phyloP scores from a whole-genome alignment of 139 green algal species.

The Chlorella sp. region DNA sequence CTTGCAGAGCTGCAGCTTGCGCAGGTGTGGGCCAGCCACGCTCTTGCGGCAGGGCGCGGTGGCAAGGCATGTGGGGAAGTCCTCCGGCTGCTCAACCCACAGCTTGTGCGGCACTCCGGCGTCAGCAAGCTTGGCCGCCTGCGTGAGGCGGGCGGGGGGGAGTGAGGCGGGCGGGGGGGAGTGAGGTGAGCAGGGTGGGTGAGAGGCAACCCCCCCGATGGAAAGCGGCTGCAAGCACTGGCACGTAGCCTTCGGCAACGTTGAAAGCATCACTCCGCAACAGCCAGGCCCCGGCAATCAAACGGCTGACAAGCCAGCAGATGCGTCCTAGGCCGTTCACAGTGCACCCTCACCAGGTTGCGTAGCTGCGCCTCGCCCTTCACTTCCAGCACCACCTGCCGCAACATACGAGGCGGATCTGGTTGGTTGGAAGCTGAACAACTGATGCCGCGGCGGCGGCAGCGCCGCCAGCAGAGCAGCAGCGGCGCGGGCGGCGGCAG shows the following conservation, averaged over 20 bases:
- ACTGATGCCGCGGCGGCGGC: not conserved
- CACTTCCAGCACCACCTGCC: conserved; percentile 93
- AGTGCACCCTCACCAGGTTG: conserved; percentile 60
- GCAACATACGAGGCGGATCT: not conserved
- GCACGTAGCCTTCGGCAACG: too few species aligned
- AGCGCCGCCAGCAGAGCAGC: not conserved
- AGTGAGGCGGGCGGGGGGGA: too few species aligned
- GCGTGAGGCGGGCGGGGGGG: too few species aligned
- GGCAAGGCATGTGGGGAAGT: conserved; percentile 89
- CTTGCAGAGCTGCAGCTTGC: conserved; percentile 92
- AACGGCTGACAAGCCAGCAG: too few species aligned
- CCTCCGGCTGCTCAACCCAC: conserved; percentile 97
- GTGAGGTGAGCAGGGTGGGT: too few species aligned
- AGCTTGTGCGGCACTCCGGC: conserved; percentile 86
- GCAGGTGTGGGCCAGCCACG: conserved; percentile 72
- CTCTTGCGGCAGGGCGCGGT: conserved; percentile 83
- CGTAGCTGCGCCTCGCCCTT: conserved; percentile 85
- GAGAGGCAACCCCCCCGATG: too few species aligned
- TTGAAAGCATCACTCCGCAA: too few species aligned
- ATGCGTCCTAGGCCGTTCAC: too few species aligned
- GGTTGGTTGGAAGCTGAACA: not conserved
- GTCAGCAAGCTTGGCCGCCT: conserved; percentile 67
- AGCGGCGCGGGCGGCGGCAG: not conserved
- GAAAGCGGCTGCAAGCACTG: too few species aligned
- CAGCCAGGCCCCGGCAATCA: too few species aligned